phyloP scores from a whole-genome alignment of 2,329 filamentous ascomycete species.

The Xylaria sp. region DNA sequence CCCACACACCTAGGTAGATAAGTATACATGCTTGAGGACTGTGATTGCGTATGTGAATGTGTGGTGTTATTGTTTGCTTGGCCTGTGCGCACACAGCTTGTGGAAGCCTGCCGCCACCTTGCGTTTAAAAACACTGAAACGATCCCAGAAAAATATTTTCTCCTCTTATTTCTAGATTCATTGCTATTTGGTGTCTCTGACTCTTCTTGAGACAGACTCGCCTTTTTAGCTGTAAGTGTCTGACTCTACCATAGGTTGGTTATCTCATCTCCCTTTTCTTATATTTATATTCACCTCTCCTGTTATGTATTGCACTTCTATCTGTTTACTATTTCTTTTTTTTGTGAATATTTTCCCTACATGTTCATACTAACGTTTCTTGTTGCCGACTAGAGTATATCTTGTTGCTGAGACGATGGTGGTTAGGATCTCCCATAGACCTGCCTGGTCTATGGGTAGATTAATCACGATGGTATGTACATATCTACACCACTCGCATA shows the following conservation, averaged over 20 bases:
- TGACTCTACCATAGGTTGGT: neutral
- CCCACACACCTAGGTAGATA: too few relatives aligned
- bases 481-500: constrained; percentile 2
- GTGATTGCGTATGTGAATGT: too few relatives aligned
- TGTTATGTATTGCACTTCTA: neutral
- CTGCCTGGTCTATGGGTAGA: constrained; percentile 1
- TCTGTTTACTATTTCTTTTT: neutral
- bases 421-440: neutral
- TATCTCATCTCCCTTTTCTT: neutral
- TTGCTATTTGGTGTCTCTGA: neutral
- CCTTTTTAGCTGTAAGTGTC: neutral
- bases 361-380: neutral
- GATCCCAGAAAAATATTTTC: too few relatives aligned
- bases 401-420: neutral
- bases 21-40: neutral
- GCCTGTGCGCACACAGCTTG: neutral
- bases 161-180: too few relatives aligned
- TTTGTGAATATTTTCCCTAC: neutral
- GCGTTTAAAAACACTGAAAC: neutral
- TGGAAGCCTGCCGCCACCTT: neutral
- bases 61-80: neutral
- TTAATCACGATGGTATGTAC: neutral
- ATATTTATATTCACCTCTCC: neutral
- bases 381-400: neutral
- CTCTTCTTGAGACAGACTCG: neutral